Percentiles rank a stretch among this genome's conserved stretches.
These are phyloP conservation scores for Curvularia verruculosa DNA, from an alignment of 2,329 filamentous ascomycete species.

Conservation along the genomic window DNA sequence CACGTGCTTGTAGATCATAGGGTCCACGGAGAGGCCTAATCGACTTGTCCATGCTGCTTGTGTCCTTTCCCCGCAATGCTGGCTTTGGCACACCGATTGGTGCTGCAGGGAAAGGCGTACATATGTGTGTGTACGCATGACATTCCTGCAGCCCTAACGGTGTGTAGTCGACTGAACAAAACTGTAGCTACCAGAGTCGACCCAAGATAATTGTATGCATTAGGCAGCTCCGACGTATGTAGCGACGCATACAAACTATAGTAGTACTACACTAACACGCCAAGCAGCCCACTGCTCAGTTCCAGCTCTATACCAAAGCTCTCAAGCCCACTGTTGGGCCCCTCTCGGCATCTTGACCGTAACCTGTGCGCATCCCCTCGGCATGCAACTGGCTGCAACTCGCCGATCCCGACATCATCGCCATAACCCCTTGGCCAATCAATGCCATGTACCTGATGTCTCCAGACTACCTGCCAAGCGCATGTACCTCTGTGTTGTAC, in stretches of 20 bases:
- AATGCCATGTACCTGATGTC: constrained; percentile 39
- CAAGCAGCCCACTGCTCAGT: neutral
- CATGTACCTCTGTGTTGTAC: constrained; percentile 27
- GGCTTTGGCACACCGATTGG: neutral
- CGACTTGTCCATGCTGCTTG: neutral
- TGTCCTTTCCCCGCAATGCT: neutral
- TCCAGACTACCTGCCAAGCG: constrained; percentile 10
- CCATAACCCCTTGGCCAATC: constrained; percentile 34
- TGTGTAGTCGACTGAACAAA: too few relatives aligned
- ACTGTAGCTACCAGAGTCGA: neutral
- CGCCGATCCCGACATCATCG: constrained; percentile 42
- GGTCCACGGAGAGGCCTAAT: neutral
- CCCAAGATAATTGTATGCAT: neutral
- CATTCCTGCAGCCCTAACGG: constrained; percentile 1
- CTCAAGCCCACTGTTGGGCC: constrained; percentile 1
- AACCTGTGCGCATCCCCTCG: constrained; percentile 11
- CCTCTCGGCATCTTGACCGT: constrained; percentile 11
- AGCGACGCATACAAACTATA: neutral
- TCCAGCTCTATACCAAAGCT: constrained; percentile 5
- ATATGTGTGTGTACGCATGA: neutral
- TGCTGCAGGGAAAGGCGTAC: constrained; percentile 4
- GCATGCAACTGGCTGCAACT: constrained; percentile 26
- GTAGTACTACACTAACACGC: neutral
- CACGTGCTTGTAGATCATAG: constrained; percentile 7
- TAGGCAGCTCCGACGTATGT: neutral